These are phyloP conservation scores for Tylopilus balloui DNA, from an alignment of 768 basidiomycete species.

Conservation along the genomic window DNA sequence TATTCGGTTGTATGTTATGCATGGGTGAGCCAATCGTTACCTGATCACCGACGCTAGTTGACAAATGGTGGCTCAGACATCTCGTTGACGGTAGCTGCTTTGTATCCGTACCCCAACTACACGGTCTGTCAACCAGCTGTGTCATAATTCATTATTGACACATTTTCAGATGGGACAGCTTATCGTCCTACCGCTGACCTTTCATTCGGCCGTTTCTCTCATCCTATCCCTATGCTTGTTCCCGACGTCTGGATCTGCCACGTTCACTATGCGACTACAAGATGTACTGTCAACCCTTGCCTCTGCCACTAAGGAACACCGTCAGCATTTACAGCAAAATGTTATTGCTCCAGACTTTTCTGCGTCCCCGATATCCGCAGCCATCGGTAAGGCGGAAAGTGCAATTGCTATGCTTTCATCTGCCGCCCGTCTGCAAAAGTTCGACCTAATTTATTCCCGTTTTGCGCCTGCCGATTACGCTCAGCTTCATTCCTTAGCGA, in stretches of 20 bases:
- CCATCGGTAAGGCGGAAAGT: constrained; percentile 40
- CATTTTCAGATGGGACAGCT: constrained; percentile 40
- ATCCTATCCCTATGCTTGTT: constrained; percentile 51
- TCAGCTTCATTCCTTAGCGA: constrained; percentile 44
- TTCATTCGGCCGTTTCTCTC: constrained; percentile 58
- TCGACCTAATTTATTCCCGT: constrained; percentile 57
- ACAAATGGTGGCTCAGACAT: constrained; percentile 42
- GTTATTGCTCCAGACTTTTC: constrained; percentile 35
- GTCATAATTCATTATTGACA: neutral
- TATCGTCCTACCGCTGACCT: constrained; percentile 52
- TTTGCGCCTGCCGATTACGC: constrained; percentile 56
- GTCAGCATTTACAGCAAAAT: constrained; percentile 39
- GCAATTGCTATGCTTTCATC: constrained; percentile 50
- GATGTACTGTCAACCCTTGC: constrained; percentile 47
- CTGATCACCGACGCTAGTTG: neutral
- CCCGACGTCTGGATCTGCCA: constrained; percentile 57
- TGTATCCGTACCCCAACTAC: constrained; percentile 69
- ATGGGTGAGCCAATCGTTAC: constrained; percentile 38
- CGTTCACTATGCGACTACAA: constrained; percentile 51
- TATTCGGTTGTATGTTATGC: constrained; percentile 61
- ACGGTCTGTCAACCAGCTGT: constrained; percentile 27
- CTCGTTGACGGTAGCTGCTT: constrained; percentile 48
- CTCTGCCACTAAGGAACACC: constrained; percentile 44
- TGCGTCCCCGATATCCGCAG: constrained; percentile 30
- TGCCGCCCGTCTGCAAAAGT: constrained; percentile 47